Evolutionary conservation across 2,329 filamentous ascomycete species (phyloP), one percentile per base, ranked within the genome.

Genomic region (Fusarium sp.): DNA sequence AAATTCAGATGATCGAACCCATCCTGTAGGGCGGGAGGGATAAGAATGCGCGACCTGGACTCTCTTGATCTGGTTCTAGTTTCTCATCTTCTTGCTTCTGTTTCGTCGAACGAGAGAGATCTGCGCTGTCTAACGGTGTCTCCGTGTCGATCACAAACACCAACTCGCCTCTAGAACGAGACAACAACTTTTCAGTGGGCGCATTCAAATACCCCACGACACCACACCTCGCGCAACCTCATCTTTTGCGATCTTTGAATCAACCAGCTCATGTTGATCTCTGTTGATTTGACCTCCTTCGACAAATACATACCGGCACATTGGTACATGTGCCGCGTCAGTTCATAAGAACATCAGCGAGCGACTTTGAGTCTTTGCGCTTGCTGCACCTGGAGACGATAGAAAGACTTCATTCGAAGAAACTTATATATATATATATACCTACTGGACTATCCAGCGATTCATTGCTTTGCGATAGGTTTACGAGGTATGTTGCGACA

Each of bases 301-400:
- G 29, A 60, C 33, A 52, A 29, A 42, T 54, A 58, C 25, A 71
- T 76, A 35, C 46, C 50, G 78, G 78, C 80, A 74, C 80, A 77
- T 75, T 68, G 50, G 48, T 77, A 69, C 69, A 85, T 85, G 83
- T 80, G 82, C 80, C 80, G 73, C 58, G 59, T 69, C 58, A 69
- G 63, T 68, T 77, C 73, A 78, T 85, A 84, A 77, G 70, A 74
- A 69, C 57, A 74, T 69, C 79, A 78, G 85, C 85, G 85, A 79
- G 86, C 86, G 86, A 88, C 86, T 88, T 88, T 72, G 78, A 85
- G 86, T 88, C 86, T 88, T 88, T 88, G 86, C 86, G 86, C 85
- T 88, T 88, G 86, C 84, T 87, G 72, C 72, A 75, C 47, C 57
- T 45, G 80, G 81, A 77, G 81, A 82, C 78, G 80, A 63, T 51